Evolutionary conservation across 164 flowering plant species (phyloP).

Genomic region (Aristolochia californica): DNA sequence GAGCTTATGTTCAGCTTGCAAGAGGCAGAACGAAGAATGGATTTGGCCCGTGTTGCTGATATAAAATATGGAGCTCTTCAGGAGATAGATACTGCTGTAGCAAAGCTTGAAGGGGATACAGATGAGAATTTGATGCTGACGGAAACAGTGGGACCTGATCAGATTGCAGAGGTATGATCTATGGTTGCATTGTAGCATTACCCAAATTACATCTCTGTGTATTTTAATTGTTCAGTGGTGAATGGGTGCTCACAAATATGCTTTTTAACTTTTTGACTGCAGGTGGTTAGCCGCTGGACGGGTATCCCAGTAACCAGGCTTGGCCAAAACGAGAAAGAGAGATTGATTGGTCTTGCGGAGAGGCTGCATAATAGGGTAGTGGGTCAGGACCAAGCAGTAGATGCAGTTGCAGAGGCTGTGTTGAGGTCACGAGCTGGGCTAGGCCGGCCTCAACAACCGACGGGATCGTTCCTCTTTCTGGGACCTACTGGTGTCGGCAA

Average conservation of each 20-base stretch:
- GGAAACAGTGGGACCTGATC: constrained; percentile 78
- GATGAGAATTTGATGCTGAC: constrained; percentile 60
- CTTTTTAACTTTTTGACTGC: background rate
- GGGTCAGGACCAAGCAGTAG: constrained; percentile 77
- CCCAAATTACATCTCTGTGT: too few species aligned
- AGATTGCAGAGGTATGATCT: constrained; percentile 49
- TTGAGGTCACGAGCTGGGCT: constrained; percentile 83
- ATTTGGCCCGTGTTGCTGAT: constrained; percentile 81
- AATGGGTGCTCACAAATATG: background rate
- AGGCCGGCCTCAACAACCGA: constrained; percentile 78
- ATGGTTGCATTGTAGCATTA: too few species aligned
- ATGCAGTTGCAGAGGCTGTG: constrained; percentile 82
- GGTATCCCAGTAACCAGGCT: constrained; percentile 86
- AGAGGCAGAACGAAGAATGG: constrained; percentile 82
- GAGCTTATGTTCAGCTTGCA: constrained; percentile 48
- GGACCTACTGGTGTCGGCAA: constrained; percentile 99
- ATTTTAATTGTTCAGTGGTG: background rate
- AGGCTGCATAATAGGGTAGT: constrained; percentile 78
- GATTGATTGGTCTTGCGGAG: constrained; percentile 72
- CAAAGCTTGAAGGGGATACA: constrained; percentile 46
- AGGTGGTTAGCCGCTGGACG: constrained; percentile 90
- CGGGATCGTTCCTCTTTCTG: constrained; percentile 73
- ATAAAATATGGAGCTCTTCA: constrained; percentile 66
- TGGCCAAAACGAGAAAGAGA: constrained; percentile 70
- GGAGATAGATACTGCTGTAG: constrained; percentile 63